Conservation (phyloP, 441 rosid genomes). For the Pelargonium cotyledonis region DNA sequence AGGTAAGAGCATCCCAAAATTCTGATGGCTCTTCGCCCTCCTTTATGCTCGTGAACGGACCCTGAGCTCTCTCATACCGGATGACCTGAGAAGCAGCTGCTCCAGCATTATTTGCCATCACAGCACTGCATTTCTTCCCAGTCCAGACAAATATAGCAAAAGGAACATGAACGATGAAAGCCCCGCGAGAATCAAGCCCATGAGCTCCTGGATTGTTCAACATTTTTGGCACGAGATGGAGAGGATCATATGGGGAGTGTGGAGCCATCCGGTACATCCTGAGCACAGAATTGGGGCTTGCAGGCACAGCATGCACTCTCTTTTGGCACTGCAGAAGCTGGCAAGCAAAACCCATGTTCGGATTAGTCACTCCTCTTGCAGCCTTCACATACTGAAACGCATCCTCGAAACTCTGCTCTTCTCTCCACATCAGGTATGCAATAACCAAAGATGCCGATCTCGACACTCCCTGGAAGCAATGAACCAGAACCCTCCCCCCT, state of each 20-base stretch:
- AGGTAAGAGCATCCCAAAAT: conserved; percentile 58
- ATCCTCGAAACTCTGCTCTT: conserved; percentile 70
- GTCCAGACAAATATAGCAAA: conserved; percentile 54
- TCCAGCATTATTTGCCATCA: conserved; percentile 47
- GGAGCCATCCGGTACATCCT: conserved; percentile 73
- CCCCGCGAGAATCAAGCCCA: conserved; percentile 67
- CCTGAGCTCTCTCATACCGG: conserved; percentile 53
- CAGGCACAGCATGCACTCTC: conserved; percentile 63
- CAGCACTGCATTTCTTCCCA: conserved; percentile 43
- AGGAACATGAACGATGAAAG: conserved; percentile 58
- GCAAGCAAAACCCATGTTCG: conserved; percentile 76
- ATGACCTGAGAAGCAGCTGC: conserved; percentile 65
- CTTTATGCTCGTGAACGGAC: conserved; percentile 36
- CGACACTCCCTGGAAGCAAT: conserved; percentile 73
- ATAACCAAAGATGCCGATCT: conserved; percentile 67
- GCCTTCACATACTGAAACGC: conserved; percentile 73
- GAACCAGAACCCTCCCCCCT: conserved; percentile 63
- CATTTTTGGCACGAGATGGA: conserved; percentile 74
- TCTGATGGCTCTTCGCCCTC: conserved; percentile 62
- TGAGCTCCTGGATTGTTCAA: conserved; percentile 32
- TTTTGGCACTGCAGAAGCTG: conserved; percentile 76
- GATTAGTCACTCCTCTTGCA: conserved; percentile 70
- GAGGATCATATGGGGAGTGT: conserved; percentile 70
- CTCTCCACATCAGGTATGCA: conserved; percentile 79
- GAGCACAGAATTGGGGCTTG: conserved; percentile 49